Base-by-base conservation (phyloP, 2,329 filamentous ascomycete species). In the Fusarium neocosmosporiellum region DNA sequence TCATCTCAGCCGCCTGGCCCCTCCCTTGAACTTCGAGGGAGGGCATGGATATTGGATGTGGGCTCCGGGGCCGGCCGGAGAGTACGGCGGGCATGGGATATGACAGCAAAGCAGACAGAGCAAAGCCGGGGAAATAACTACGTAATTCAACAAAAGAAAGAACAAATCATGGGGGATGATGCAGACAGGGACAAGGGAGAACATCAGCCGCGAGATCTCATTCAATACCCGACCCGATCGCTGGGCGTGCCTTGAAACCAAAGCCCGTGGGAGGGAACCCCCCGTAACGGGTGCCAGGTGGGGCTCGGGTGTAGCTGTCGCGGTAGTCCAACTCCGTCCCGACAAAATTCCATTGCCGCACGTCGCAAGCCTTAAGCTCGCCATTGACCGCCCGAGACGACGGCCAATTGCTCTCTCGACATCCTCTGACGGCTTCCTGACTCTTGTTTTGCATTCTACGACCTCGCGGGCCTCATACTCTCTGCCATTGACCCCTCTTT, bases 281-380 rank as follows among this genome's bases (percentile, higher is more conserved):
- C 27, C 65, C 41, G 65, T 63, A 27, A 48, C 22, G 24, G 43
- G 24, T 48, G 43, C 22, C 20, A 34, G 46, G 73, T 76, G 73
- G 73, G 74, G 72, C 66, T 69, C 68, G 63, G 72, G 63, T 48
- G 27, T 73, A 63, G 69, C 66, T 74, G 61, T 74, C 59, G 65
- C 75, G 75, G 75, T 60, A 73, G 65, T 75, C 67, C 75, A 77
- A 75, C 75, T 77, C 75, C 75, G 75, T 67, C 66, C 71, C 72
- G 63, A 70, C 67, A 75, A 77, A 75, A 74, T 77, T 75, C 74
- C 71, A 73, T 76, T 73, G 68, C 73, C 72, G 72, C 65, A n/a
- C 57, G 50, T 71, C 65, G 63, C 54, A 70, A 69, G 67, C 59
- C 72, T 74, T 76, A 75, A 75, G 63, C 71, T 59, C 70, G 34